Conservation (phyloP, 495 filamentous ascomycete species). For the Evernia prunastri region DNA sequence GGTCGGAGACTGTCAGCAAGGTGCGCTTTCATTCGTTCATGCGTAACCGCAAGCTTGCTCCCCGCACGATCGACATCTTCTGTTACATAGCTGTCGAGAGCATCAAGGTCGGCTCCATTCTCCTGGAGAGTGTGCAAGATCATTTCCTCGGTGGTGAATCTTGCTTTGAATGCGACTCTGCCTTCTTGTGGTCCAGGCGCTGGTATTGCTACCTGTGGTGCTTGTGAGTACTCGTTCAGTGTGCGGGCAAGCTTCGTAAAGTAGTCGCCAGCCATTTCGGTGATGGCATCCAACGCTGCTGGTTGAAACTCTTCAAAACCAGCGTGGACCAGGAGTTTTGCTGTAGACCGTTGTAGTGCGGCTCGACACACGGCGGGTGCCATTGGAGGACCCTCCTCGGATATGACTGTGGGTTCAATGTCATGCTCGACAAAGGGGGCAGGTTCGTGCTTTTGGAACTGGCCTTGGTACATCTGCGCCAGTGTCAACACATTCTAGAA, state of each 20-base stretch:
- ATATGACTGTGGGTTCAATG: conserved; percentile 73
- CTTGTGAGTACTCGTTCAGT: conserved; percentile 73
- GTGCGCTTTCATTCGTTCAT: conserved; percentile 87
- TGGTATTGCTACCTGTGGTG: conserved; percentile 52
- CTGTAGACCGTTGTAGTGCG: conserved; percentile 81
- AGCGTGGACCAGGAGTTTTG: conserved; percentile 91
- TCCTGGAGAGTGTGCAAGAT: conserved; percentile 77
- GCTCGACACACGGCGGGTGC: conserved; percentile 69
- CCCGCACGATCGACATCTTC: conserved; percentile 90
- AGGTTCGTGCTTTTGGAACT: conserved; percentile 95
- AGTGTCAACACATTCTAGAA: conserved; percentile 11
- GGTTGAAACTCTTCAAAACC: conserved; percentile 98
- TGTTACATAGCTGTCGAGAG: conserved; percentile 79
- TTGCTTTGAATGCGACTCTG: conserved; percentile 51
- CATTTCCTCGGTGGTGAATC: conserved; percentile 75
- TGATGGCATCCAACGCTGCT: conserved; percentile 81
- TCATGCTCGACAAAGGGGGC: conserved; percentile 86
- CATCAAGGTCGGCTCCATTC: conserved; percentile 73
- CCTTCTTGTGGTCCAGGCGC: conserved; percentile 32
- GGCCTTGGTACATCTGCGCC: conserved; percentile 79
- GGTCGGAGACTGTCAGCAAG: conserved; percentile 86
- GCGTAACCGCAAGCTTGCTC: conserved; percentile 72
- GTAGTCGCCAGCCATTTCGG: conserved; percentile 84
- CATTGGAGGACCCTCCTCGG: conserved; percentile 82
- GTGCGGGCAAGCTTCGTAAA: conserved; percentile 76